Conservation (phyloP, 306 rosid genomes). For the Crataegus laevigata region DNA sequence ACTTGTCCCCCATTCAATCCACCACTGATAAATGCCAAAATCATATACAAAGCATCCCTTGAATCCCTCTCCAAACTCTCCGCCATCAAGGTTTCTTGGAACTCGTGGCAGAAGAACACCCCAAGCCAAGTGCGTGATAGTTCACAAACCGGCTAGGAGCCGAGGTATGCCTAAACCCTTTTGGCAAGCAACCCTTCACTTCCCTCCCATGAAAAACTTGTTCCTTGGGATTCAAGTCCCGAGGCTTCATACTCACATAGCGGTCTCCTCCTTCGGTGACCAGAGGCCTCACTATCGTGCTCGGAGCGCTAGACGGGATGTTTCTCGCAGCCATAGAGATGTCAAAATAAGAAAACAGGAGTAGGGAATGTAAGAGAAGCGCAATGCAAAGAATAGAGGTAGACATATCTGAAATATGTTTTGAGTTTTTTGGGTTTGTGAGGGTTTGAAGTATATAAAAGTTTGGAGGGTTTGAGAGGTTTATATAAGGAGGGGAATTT, state of each 20-base stretch:
- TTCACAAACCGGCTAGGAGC: slow-evolving; percentile 81
- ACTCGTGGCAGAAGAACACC: slow-evolving; percentile 34
- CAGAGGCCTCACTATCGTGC: slow-evolving; percentile 66
- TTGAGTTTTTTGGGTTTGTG: neutral
- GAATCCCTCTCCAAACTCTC: neutral
- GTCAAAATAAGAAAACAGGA: slow-evolving; percentile 27
- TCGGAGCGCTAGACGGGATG: slow-evolving; percentile 77
- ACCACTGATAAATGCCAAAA: slow-evolving; percentile 8
- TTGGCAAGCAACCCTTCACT: slow-evolving; percentile 62
- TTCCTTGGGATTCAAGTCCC: slow-evolving; percentile 27
- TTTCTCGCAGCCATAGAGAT: slow-evolving; percentile 41
- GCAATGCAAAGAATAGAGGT: slow-evolving; percentile 17
- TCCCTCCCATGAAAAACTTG: slow-evolving; percentile 37
- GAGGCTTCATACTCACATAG: slow-evolving; percentile 36
- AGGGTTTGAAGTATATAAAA: neutral
- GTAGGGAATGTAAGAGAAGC: slow-evolving; percentile 19
- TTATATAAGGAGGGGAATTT: slow-evolving; percentile 3
- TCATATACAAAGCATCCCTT: slow-evolving; percentile 28
- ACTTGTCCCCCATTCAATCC: neutral
- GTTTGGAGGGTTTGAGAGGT: neutral
- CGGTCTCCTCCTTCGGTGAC: slow-evolving; percentile 31
- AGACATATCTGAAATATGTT: slow-evolving; percentile 23
- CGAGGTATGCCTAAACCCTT: slow-evolving; percentile 56
- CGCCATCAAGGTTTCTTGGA: slow-evolving; percentile 36
- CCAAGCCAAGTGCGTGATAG: slow-evolving; percentile 33